These are phyloP conservation scores for Rhodotorula sp. DNA, from an alignment of 1,284 basidiomycete species.

Conservation along the genomic window DNA sequence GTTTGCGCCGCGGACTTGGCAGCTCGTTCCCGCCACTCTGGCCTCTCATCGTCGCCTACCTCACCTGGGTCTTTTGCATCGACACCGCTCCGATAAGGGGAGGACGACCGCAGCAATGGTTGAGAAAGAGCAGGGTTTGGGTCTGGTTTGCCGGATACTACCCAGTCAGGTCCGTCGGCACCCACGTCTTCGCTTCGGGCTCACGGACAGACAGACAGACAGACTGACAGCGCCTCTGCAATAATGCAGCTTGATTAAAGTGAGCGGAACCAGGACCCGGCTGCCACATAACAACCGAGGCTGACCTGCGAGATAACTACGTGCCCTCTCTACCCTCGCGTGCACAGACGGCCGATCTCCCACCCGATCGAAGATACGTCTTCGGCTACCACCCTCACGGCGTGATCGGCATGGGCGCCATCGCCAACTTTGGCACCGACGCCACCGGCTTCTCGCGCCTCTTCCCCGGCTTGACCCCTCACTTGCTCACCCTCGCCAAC, in stretches of 20 bases:
- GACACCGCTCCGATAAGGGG: slow-evolving; percentile 77
- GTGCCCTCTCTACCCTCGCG: neutral
- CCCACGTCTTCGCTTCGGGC: no score
- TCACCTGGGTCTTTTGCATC: slow-evolving; percentile 72
- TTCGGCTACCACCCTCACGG: slow-evolving; percentile 96
- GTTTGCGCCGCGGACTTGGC: slow-evolving; percentile 2
- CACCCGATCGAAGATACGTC: slow-evolving; percentile 84
- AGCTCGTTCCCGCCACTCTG: slow-evolving; percentile 87
- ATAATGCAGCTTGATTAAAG: slow-evolving; percentile 60
- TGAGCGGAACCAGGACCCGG: slow-evolving; percentile 39
- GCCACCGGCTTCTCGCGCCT: slow-evolving; percentile 85
- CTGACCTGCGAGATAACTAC: neutral
- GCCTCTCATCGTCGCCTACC: slow-evolving; percentile 78
- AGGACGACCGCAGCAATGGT: slow-evolving; percentile 73
- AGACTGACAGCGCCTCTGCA: neutral
- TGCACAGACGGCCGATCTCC: slow-evolving; percentile 65
- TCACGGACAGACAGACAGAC: neutral
- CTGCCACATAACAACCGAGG: neutral
- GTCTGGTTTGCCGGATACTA: slow-evolving; percentile 86
- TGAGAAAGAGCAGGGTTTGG: slow-evolving; percentile 70
- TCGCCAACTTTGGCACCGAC: slow-evolving; percentile 91
- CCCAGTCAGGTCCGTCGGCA: slow-evolving; percentile 70
- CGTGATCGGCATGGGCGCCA: slow-evolving; percentile 76
- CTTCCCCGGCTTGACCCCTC: slow-evolving; percentile 88
- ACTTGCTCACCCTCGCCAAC: slow-evolving; percentile 73